Evolutionary conservation across 371 early-diverging fungal genomes (phyloP).

Genomic region (Rhizopus stolonifer): DNA sequence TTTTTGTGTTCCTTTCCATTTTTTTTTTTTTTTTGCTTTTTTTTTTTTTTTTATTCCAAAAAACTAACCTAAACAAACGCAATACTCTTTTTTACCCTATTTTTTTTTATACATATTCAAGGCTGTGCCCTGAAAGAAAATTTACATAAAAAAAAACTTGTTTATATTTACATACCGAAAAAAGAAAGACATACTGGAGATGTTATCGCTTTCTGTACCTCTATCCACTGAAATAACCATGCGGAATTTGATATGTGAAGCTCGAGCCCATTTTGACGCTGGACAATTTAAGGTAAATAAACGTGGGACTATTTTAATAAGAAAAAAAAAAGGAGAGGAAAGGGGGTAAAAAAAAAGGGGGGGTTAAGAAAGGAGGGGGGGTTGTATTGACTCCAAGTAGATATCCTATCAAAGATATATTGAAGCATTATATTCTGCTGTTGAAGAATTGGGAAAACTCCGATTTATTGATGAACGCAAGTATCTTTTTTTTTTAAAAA

Average conservation of each 20-base stretch:
- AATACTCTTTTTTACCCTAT: background rate
- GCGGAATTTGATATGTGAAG: conserved; percentile 18
- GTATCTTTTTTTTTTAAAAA: conserved; percentile 1
- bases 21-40: conserved; percentile 1
- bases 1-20: background rate
- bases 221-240: conserved; percentile 18
- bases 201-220: conserved; percentile 5
- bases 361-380: background rate
- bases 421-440: conserved; percentile 30
- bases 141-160: background rate
- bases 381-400: conserved; percentile 10
- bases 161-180: background rate
- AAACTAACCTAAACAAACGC: background rate
- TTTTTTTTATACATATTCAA: background rate
- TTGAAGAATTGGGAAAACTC: conserved; percentile 36
- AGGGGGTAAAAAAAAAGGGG: background rate
- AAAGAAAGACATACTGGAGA: background rate
- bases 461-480: conserved; percentile 43
- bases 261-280: conserved; percentile 9
- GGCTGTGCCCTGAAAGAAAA: conserved; percentile 1
- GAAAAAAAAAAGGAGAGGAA: conserved; percentile 3
- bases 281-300: conserved; percentile 21
- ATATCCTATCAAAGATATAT: conserved; percentile 39
- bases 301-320: no score
- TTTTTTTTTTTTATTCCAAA: background rate